Evolutionary conservation across 2,329 filamentous ascomycete genomes (phyloP).

Genomic region (Calonectria naviculata): DNA sequence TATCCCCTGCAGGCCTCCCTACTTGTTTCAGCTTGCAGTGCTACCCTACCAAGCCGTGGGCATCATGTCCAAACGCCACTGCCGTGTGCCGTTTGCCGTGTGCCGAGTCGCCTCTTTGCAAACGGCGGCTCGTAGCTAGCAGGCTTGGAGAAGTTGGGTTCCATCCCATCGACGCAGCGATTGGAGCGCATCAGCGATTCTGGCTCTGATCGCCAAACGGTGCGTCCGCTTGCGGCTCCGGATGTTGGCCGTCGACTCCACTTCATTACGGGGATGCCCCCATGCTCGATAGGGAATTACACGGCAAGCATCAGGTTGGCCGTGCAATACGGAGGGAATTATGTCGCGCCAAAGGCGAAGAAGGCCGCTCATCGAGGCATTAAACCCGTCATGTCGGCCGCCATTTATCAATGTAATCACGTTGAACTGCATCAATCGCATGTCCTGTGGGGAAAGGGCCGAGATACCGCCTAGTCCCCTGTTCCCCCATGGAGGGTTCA

Average conservation of each 20-base stretch:
- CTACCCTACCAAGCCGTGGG: neutral
- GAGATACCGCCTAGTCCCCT: conserved; percentile 30
- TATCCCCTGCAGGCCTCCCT: conserved; percentile 7
- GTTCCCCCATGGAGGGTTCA: conserved; percentile 24
- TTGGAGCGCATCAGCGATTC: conserved; percentile 36
- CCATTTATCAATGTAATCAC: conserved; percentile 25
- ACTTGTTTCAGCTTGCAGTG: conserved; percentile 18
- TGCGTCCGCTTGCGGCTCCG: neutral
- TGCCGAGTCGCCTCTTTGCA: neutral
- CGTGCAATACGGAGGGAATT: neutral
- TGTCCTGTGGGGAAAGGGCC: conserved; percentile 40
- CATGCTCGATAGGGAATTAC: neutral
- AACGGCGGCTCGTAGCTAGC: neutral
- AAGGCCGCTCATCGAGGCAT: neutral
- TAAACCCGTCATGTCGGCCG: neutral
- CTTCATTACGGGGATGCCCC: neutral
- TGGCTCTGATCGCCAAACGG: conserved; percentile 29
- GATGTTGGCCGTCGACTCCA: neutral
- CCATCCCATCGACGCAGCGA: neutral
- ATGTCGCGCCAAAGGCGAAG: neutral
- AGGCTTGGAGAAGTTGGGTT: neutral
- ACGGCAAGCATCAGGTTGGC: neutral
- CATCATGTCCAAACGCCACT: neutral
- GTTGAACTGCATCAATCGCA: conserved; percentile 17
- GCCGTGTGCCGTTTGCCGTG: conserved; percentile 8